phyloP scores from a whole-genome alignment of 2,329 filamentous ascomycete species.

The Colletotrichum zoysiae region DNA sequence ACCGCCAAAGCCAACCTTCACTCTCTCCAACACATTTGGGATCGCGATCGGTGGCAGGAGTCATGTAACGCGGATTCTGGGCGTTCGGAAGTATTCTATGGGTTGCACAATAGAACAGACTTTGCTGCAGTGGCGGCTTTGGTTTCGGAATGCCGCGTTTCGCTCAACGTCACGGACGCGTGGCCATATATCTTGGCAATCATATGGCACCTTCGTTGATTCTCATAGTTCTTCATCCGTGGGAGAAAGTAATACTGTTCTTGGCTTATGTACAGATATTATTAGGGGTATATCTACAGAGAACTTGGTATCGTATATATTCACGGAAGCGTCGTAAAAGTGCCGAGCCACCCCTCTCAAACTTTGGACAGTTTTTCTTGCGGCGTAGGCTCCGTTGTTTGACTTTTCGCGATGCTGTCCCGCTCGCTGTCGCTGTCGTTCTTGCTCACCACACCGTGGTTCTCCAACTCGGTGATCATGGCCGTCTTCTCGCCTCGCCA shows the following conservation, averaged over 20 bases:
- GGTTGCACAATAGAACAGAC: background rate
- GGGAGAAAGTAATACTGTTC: background rate
- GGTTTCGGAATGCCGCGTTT: too few species aligned
- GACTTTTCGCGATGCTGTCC: slow-evolving; percentile 25
- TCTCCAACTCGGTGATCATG: slow-evolving; percentile 32
- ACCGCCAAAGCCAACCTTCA: background rate
- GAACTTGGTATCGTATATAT: background rate
- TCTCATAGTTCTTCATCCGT: background rate
- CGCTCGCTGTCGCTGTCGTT: slow-evolving; percentile 25
- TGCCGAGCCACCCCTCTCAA: background rate
- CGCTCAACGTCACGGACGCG: background rate
- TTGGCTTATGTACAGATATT: slow-evolving; percentile 14
- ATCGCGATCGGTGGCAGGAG: background rate
- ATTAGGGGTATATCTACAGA: slow-evolving; percentile 16
- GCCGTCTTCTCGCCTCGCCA: slow-evolving; percentile 33
- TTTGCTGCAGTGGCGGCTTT: background rate
- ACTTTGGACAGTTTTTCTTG: slow-evolving; percentile 21
- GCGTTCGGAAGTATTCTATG: too few species aligned
- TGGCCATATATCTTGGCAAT: background rate
- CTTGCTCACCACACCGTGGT: slow-evolving; percentile 7
- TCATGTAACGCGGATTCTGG: background rate
- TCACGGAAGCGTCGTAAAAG: slow-evolving; percentile 6
- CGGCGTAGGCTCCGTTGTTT: background rate
- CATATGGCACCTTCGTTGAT: background rate
- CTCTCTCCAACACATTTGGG: background rate